Evolutionary conservation across 2,329 filamentous ascomycete genomes (phyloP).

Genomic region (Aspergillus candidus): DNA sequence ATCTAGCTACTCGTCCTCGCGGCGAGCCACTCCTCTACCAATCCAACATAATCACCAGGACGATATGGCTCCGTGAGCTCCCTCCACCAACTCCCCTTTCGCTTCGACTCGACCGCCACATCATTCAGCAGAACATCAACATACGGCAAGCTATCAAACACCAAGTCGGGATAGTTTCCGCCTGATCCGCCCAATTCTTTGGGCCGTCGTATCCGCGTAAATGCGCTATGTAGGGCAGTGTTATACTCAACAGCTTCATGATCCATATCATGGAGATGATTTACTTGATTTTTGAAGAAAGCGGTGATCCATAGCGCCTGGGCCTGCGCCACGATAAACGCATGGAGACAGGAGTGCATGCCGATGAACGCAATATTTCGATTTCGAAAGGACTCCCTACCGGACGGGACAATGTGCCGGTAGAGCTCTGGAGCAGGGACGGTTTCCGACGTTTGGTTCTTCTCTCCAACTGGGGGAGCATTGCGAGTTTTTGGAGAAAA

Average conservation of each 20-base stretch:
- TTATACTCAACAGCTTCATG: constrained; percentile 1
- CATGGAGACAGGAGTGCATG: constrained; percentile 1
- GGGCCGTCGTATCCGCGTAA: neutral
- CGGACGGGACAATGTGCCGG: constrained; percentile 1
- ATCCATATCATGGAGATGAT: neutral
- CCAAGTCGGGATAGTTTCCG: constrained; percentile 45
- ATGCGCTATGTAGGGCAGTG: neutral
- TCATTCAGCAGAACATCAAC: constrained; percentile 59
- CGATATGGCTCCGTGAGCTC: constrained; percentile 23
- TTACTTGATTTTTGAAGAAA: neutral
- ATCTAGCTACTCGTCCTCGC: neutral
- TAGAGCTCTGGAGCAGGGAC: neutral
- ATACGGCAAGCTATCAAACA: constrained; percentile 65
- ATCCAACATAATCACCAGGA: constrained; percentile 20
- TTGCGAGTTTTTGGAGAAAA: neutral
- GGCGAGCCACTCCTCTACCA: constrained; percentile 22
- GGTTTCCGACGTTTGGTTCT: neutral
- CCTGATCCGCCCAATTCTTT: neutral
- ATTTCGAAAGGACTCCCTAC: neutral
- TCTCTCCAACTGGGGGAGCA: neutral
- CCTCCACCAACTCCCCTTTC: constrained; percentile 19
- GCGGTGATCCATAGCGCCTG: constrained; percentile 7
- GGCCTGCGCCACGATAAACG: constrained; percentile 1
- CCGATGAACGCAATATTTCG: constrained; percentile 6
- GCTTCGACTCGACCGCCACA: constrained; percentile 47